Evolutionary conservation across 1,284 basidiomycete genomes (phyloP), one percentile per base, ranked within the genome.

Genomic region (Ustilago nuda): DNA sequence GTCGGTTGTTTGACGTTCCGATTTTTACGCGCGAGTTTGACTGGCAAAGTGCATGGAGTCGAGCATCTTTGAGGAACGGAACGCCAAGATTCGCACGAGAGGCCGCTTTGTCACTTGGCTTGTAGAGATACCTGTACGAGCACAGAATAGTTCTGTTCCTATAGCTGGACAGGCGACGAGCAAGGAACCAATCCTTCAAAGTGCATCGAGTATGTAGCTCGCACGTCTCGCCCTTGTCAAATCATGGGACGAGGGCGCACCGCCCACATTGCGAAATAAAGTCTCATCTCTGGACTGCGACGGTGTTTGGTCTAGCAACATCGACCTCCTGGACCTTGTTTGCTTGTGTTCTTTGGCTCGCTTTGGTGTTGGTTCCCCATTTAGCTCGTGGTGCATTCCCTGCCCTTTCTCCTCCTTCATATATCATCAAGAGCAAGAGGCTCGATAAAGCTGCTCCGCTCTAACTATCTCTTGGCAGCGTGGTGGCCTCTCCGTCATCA

Each of bases 291-390:
- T 17, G 1, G 19, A 43, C 39, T 12, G n/a, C 36, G 15, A 39
- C 53, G 37, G 37, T 37, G 12, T 54, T 37, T 37, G 52, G 27
- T 37, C 13, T 30, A 37, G 45, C 23, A 23, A 23, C n/a, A 30
- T 17, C 43, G 43, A 45, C 6, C 7, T 56, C 35, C 39, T 27
- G 23, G 23, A 27, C 23, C 23, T 27, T 27, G 23, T 27, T 27
- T 27, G 23, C 3, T 56, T 56, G 43, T 56, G 36, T 56, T 56
- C 55, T 43, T 56, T 56, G 11, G 15, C 17, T 52, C 51, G 32
- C 51, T 35, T 19, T 36, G n/a, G 53, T n/a, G 27, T 6, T 41
- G 53, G 23, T 27, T 55, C 53, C 53, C 53, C 53, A 55, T 39
- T 41, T 55, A 41, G 53, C 35, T n/a, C 37, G 13, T n/a, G 6